These are phyloP conservation scores for Eutrema japonicum DNA, from an alignment of 345 rosid genomes.

Conservation along the genomic window DNA sequence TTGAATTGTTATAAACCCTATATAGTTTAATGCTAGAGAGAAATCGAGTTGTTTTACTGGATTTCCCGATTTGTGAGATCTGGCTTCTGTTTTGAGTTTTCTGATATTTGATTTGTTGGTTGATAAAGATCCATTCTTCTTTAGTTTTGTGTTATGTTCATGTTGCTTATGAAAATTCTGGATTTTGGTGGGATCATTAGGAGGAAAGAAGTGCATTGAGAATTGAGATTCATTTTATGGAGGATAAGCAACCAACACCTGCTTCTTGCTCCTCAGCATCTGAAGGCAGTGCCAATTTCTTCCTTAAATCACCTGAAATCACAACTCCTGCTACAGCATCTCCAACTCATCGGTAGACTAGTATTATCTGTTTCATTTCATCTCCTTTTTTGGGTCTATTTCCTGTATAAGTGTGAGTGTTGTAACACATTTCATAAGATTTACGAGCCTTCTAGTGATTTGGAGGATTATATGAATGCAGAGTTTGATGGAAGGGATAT, in stretches of 20 bases:
- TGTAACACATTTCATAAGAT: too few relatives aligned
- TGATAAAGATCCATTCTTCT: neutral
- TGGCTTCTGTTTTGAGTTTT: too few relatives aligned
- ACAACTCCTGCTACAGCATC: constrained; percentile 70
- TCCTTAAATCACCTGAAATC: constrained; percentile 66
- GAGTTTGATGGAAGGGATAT: too few relatives aligned
- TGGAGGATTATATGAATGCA: too few relatives aligned
- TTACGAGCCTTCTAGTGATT: too few relatives aligned
- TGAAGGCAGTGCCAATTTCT: constrained; percentile 68
- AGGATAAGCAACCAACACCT: constrained; percentile 78
- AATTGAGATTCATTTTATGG: constrained; percentile 69
- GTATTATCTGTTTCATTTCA: neutral
- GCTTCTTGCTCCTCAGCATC: constrained; percentile 77
- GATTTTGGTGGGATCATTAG: constrained; percentile 49
- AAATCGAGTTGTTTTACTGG: too few relatives aligned
- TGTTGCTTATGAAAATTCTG: constrained; percentile 7
- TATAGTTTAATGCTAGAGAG: too few relatives aligned
- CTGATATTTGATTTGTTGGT: too few relatives aligned
- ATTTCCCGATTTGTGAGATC: too few relatives aligned
- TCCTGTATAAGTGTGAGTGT: too few relatives aligned
- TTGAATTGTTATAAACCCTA: too few relatives aligned
- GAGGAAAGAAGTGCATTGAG: constrained; percentile 57
- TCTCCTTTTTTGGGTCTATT: neutral
- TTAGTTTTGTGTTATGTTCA: neutral
- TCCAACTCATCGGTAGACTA: constrained; percentile 62